A percentile compares a stretch with the other conserved stretches of the same genome.
phyloP scores from a whole-genome alignment of 2,329 filamentous ascomycete species.

The Aspergillus fumigatus region DNA sequence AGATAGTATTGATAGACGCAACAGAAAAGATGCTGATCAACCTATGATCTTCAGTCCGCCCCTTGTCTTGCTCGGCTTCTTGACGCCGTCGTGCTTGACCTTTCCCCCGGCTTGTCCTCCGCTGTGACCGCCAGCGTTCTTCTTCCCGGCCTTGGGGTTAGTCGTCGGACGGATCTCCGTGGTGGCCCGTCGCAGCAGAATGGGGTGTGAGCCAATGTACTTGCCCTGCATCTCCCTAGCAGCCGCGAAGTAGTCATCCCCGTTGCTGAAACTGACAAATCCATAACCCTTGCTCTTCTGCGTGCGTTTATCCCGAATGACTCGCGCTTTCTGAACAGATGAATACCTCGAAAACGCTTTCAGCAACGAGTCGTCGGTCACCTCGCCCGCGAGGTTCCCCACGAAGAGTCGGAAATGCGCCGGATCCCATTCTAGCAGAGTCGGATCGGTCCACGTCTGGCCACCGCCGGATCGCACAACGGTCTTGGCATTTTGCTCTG shows the following conservation, averaged over 20 bases:
- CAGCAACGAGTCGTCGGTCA: conserved; percentile 89
- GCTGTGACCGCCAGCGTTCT: conserved; percentile 31
- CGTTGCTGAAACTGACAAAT: conserved; percentile 92
- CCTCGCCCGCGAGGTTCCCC: conserved; percentile 93
- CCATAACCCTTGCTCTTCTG: conserved; percentile 95
- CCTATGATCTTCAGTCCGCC: conserved; percentile 43
- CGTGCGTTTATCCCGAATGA: conserved; percentile 91
- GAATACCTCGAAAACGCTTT: conserved; percentile 90
- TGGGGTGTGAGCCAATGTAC: conserved; percentile 96
- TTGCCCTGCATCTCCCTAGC: conserved; percentile 98
- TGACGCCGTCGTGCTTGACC: conserved; percentile 41
- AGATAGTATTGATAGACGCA: neutral
- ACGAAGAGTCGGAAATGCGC: conserved; percentile 92
- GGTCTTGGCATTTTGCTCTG: conserved; percentile 63
- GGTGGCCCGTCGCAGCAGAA: conserved; percentile 78
- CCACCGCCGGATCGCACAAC: conserved; percentile 85
- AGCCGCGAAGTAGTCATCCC: conserved; percentile 93
- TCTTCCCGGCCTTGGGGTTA: conserved; percentile 62
- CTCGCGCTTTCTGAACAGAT: conserved; percentile 86
- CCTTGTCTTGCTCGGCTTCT: conserved; percentile 44
- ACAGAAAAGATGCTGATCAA: conserved; percentile 19
- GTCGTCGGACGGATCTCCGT: conserved; percentile 80
- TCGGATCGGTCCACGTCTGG: conserved; percentile 84
- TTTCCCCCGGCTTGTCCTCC: conserved; percentile 38
- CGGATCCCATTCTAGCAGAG: conserved; percentile 92